phyloP scores from a whole-genome alignment of 2,329 filamentous ascomycete species.

The Rutstroemia sp. region DNA sequence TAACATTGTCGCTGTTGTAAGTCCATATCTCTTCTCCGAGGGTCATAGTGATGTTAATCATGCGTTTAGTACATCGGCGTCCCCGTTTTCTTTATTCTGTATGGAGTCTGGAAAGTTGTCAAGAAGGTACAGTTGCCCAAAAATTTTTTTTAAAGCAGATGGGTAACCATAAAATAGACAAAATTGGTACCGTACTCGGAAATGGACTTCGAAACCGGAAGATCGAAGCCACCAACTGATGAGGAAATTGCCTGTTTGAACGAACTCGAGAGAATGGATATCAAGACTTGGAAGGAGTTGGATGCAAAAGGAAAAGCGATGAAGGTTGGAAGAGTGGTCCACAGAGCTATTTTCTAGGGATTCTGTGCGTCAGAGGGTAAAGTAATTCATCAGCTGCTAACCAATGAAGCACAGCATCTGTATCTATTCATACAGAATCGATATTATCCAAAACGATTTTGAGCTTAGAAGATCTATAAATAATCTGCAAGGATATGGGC shows the following conservation, averaged over 20 bases:
- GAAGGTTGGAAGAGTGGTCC: neutral
- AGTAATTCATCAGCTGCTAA: too few relatives aligned
- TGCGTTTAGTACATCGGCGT: constrained; percentile 27
- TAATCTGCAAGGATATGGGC: too few relatives aligned
- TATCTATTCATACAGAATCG: too few relatives aligned
- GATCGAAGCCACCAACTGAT: neutral
- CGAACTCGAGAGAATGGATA: neutral
- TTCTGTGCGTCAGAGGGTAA: too few relatives aligned
- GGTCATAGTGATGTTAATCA: neutral
- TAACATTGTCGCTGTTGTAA: neutral
- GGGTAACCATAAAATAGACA: neutral
- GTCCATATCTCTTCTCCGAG: neutral
- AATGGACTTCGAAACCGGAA: neutral
- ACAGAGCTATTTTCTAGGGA: neutral
- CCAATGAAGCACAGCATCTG: too few relatives aligned
- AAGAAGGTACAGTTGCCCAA: neutral
- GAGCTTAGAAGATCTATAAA: too few relatives aligned
- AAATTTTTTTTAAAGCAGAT: neutral
- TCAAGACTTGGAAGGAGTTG: neutral
- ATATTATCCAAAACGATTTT: too few relatives aligned
- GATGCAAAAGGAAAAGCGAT: neutral
- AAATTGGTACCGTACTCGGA: neutral
- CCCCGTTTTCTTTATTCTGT: constrained; percentile 51
- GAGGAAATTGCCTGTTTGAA: neutral
- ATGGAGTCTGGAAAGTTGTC: constrained; percentile 47